Base-by-base conservation (phyloP, 164 flowering plant species). In the Umbilicus rupestris region DNA sequence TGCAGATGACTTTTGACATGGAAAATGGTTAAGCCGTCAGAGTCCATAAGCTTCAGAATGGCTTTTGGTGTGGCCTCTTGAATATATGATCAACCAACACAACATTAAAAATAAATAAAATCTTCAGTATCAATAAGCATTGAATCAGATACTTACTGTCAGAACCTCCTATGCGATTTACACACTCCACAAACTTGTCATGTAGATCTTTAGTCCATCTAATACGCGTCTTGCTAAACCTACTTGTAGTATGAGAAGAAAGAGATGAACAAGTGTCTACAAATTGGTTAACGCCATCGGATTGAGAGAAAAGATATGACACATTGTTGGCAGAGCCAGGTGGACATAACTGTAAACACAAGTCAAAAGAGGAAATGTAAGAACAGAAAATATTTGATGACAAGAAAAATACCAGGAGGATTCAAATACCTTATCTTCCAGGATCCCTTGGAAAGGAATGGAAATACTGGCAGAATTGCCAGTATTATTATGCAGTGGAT, bases 1-100 rank as follows among this genome's bases (percentile, higher is more conserved):
- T 90, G 98, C 75, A 93, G 71, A 78, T 93, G 98, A 71, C 98
- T 93, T 78, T 90, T 93, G 17, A 93, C 89, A 76, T 93, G 98
- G 66, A 85, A 87, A 71, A 93, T 86, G 24, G 98, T 90, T 73
- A 93, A 78, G 39, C 90, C 94, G 7, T 93, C 85, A 3, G 93
- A 79, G 17, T 83, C 83, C 97, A 93, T 93, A 72, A 85, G 73
- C 79, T 78, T 93, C 76, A 88, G 73, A 64, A 93, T 89, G 65
- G 86, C 94, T 80, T 90, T 93, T 14, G 98, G 98, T 24, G 97
- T 93, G 69, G 98, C 97, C 78, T 81, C 98, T 93, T 30, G 4
- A 67, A 42, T 69, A 71, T 68, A 6, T 3, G n/a, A 39, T 14
- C 4, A 31, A 22, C 26, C 20, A 62, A 35, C 22, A 33, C 42